Conservation (phyloP, 345 rosid genomes). For the Eucalyptus cloeziana region DNA sequence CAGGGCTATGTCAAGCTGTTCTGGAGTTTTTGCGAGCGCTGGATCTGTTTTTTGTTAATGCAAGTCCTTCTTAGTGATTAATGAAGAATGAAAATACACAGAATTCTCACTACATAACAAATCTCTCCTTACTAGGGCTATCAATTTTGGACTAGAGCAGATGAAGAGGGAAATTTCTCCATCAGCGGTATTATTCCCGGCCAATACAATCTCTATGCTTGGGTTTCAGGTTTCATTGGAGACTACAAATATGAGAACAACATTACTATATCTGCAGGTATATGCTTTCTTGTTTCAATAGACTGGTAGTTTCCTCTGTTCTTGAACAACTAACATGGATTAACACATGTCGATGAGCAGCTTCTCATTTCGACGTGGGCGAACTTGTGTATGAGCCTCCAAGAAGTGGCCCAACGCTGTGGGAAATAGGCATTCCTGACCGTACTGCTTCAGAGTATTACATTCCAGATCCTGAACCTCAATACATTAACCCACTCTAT, state of each 20-base stretch:
- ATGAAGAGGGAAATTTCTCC: constrained; percentile 42
- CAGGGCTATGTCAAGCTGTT: not conserved
- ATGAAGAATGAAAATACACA: not conserved
- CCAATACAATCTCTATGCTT: constrained; percentile 59
- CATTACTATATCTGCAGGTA: constrained; percentile 48
- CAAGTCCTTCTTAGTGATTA: not conserved
- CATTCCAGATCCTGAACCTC: constrained; percentile 67
- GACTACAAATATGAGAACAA: constrained; percentile 43
- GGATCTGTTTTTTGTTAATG: not conserved
- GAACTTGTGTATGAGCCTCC: constrained; percentile 74
- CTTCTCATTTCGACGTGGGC: constrained; percentile 25
- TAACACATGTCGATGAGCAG: constrained; percentile 5
- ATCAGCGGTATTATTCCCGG: constrained; percentile 38
- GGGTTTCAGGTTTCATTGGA: constrained; percentile 72
- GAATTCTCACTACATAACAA: not conserved
- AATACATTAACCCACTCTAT: constrained; percentile 48
- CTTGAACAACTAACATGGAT: not conserved
- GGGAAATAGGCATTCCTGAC: constrained; percentile 95
- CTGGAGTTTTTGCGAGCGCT: not conserved
- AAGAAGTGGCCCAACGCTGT: constrained; percentile 67
- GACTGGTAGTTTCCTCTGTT: not conserved
- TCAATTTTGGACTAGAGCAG: constrained; percentile 77
- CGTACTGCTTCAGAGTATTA: constrained; percentile 80
- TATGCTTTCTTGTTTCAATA: not conserved
- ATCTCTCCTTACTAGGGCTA: constrained; percentile 41